A percentile compares a stretch with the other conserved stretches of the same genome.
Conservation (phyloP, 106 monocot species). For the Chionographis japonica region DNA sequence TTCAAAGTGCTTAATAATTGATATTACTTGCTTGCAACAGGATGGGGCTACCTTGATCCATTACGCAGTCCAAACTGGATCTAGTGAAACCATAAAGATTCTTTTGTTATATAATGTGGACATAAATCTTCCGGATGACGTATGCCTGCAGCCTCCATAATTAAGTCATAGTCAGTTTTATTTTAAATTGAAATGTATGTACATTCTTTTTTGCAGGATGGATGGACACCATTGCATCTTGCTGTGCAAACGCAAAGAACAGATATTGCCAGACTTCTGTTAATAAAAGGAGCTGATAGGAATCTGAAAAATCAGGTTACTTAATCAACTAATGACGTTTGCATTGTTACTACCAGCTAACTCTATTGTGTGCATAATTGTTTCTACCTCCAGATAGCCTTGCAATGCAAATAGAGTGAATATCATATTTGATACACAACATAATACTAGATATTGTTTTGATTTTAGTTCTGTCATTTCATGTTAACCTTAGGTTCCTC, state of each 20-base stretch:
- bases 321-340: neutral
- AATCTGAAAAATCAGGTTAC: slow-evolving; percentile 67
- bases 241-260: slow-evolving; percentile 86
- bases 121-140: slow-evolving; percentile 81
- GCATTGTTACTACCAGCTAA: too few species aligned
- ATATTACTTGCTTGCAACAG: slow-evolving; percentile 30
- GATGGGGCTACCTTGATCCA: slow-evolving; percentile 95
- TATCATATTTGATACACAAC: too few species aligned
- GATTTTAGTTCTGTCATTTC: too few species aligned
- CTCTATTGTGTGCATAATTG: too few species aligned
- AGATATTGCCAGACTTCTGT: slow-evolving; percentile 77
- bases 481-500: too few species aligned
- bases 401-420: too few species aligned
- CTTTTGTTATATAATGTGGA: slow-evolving; percentile 91
- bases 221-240: slow-evolving; percentile 99
- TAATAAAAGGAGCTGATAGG: slow-evolving; percentile 88
- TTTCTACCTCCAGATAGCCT: too few species aligned
- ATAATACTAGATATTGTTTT: too few species aligned
- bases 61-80: slow-evolving; percentile 89
- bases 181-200: slow-evolving; percentile 1
- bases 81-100: slow-evolving; percentile 73
- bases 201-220: slow-evolving; percentile 52
- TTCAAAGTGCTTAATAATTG: neutral
- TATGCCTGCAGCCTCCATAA: slow-evolving; percentile 19
- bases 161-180: neutral